phyloP scores from a whole-genome alignment of 495 filamentous ascomycete genomes.

The Neurospora pannonica region DNA sequence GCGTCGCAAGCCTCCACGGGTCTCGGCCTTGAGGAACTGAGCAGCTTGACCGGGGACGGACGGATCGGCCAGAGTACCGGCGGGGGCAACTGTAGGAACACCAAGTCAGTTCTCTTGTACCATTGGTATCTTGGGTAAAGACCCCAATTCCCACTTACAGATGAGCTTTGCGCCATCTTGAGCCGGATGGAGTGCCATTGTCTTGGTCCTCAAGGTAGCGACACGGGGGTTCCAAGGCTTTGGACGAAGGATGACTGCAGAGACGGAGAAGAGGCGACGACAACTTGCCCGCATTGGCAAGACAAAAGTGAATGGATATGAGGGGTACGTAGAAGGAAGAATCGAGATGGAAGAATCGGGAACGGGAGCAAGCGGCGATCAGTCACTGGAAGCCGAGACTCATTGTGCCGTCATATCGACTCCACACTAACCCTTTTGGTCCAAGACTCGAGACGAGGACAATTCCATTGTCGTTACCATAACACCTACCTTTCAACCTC shows the following conservation, averaged over 20 bases:
- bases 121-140: not conserved
- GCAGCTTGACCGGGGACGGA: constrained; percentile 41
- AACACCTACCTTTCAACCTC: not conserved
- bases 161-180: constrained; percentile 37
- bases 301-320: not conserved
- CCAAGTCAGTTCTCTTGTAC: constrained; percentile 32
- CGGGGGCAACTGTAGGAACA: constrained; percentile 33
- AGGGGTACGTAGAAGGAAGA: not conserved
- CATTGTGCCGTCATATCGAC: not conserved
- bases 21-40: constrained; percentile 47
- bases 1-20: constrained; percentile 37
- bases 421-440: not conserved
- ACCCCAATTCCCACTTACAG: constrained; percentile 27
- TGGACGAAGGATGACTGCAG: not conserved
- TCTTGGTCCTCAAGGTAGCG: constrained; percentile 1
- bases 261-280: constrained; percentile 1
- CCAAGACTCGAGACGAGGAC: not conserved
- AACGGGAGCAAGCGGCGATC: not conserved
- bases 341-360: not conserved
- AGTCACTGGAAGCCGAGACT: not conserved
- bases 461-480: not conserved
- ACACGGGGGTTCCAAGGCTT: not conserved
- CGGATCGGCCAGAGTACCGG: constrained; percentile 15
- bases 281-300: not conserved
- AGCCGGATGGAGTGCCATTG: constrained; percentile 41